Evolutionary conservation across 805 yeast species (phyloP), one percentile per base, ranked within the genome.

Genomic region (Ogataea henricii): DNA sequence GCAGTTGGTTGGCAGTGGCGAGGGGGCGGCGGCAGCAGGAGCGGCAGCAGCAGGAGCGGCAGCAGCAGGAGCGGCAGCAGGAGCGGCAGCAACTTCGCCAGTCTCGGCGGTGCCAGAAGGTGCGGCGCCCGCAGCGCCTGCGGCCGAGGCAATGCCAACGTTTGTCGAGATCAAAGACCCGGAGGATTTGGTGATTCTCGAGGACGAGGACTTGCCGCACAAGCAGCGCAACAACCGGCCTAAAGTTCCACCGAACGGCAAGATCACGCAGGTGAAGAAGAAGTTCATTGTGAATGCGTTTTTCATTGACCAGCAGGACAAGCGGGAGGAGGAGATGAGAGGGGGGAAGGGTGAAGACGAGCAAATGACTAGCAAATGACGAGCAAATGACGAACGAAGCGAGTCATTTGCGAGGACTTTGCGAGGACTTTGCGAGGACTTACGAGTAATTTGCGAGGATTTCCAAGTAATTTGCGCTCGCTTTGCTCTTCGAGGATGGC

Each of bases 201-300:
- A 90, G 61, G 97, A 91, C 59, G 96, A 88, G 14, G 91, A 87
- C 47, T 73, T 89, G 56, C 90, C 96, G 0, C 81, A 83, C 47
- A 89, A 88, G 59, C 87, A 83, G 56, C 76, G 91, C 47, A 83
- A 83, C 52, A 76, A 77, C 23, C 75, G 91, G 55, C 85, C 96
- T 1, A 84, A 90, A 59, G 70, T 94, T 43, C 96, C 97, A 10
- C 96, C 97, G 6, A 87, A 89, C 25, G 97, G 97, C 30, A 89
- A 86, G 65, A 87, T 91, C 30, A 68, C 86, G 4, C 77, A 80
- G 0, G 68, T 79, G 5, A 89, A 89, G 68, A 89, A 84, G 69
- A 85, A 79, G 57, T 60, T 77, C 10, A 67, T 81, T 4, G 71
- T 78, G 0, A 73, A 65, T 36, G 73, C 86, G 0, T 86, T 78